Evolutionary conservation across 306 rosid genomes (phyloP).

Genomic region (Arachis stenosperma): DNA sequence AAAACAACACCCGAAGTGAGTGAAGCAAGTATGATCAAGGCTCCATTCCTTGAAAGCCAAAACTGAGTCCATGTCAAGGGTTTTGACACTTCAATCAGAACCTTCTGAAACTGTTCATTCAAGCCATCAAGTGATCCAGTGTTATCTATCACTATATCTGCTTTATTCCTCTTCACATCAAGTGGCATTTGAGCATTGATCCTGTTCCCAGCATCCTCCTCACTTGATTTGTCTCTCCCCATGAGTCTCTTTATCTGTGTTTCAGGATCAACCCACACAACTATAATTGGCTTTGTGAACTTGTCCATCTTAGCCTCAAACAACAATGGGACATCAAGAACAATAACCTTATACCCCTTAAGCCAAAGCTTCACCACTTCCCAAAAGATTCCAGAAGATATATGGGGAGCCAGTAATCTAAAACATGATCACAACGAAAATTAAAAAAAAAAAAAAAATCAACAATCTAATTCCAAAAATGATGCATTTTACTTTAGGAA

Average conservation of each 20-base stretch:
- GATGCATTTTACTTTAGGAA: neutral
- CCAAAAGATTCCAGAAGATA: constrained; percentile 83
- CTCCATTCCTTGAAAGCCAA: constrained; percentile 76
- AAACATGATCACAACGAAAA: constrained; percentile 34
- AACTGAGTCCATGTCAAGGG: constrained; percentile 82
- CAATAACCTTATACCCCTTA: constrained; percentile 78
- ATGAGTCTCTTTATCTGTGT: constrained; percentile 72
- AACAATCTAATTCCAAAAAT: neutral
- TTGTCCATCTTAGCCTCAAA: constrained; percentile 84
- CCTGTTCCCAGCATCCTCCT: constrained; percentile 69
- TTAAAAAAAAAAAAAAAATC: constrained; percentile 21
- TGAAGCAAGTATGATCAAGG: constrained; percentile 45
- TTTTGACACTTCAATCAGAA: constrained; percentile 58
- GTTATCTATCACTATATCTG: constrained; percentile 76
- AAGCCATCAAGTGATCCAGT: constrained; percentile 75
- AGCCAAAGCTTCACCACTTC: constrained; percentile 73
- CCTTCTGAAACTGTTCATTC: constrained; percentile 58
- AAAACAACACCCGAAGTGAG: constrained; percentile 53
- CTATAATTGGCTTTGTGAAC: constrained; percentile 82
- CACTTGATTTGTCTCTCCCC: constrained; percentile 59
- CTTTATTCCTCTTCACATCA: constrained; percentile 63
- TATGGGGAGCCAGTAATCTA: constrained; percentile 80
- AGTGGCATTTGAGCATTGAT: constrained; percentile 80
- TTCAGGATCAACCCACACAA: constrained; percentile 88
- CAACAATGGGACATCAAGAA: constrained; percentile 80